phyloP scores from a whole-genome alignment of 169 alveolate species.

The Amoebophrya sp. region DNA sequence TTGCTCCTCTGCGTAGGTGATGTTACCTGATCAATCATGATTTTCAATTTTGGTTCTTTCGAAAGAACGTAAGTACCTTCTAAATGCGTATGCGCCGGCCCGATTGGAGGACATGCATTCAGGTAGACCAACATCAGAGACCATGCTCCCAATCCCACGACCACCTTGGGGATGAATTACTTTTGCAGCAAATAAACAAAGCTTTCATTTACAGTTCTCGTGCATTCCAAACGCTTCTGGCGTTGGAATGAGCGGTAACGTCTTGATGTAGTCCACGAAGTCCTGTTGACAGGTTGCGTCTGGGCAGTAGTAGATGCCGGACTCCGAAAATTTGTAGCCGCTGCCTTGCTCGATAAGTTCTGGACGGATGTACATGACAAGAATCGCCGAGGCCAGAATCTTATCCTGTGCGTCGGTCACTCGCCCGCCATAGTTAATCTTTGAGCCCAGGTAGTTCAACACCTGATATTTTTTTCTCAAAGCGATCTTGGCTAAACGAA shows the following conservation, averaged over 20 bases:
- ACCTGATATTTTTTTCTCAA: conserved; percentile 44
- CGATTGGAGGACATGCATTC: conserved; percentile 35
- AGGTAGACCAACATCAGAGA: not conserved
- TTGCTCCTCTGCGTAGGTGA: conserved; percentile 42
- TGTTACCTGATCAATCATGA: too few species aligned
- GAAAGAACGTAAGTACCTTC: conserved; percentile 34
- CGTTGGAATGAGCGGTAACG: conserved; percentile 74
- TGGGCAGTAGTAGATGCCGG: conserved; percentile 78
- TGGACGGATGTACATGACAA: conserved; percentile 56
- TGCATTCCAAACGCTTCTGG: conserved; percentile 91
- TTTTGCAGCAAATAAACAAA: conserved; percentile 57
- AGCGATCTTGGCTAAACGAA: not conserved
- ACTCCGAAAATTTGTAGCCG: conserved; percentile 69
- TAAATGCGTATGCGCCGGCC: conserved; percentile 24
- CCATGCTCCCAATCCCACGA: not conserved
- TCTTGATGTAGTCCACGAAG: conserved; percentile 70
- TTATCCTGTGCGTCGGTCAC: conserved; percentile 87
- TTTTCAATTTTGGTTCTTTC: too few species aligned
- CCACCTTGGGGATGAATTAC: not conserved
- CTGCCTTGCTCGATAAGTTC: conserved; percentile 53
- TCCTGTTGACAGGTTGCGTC: conserved; percentile 71
- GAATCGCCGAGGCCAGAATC: conserved; percentile 64
- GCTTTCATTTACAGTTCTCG: conserved; percentile 83
- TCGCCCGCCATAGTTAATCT: conserved; percentile 86
- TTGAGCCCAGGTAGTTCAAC: conserved; percentile 75